Base-by-base conservation (phyloP, 306 rosid genomes). In the Malus fusca region DNA sequence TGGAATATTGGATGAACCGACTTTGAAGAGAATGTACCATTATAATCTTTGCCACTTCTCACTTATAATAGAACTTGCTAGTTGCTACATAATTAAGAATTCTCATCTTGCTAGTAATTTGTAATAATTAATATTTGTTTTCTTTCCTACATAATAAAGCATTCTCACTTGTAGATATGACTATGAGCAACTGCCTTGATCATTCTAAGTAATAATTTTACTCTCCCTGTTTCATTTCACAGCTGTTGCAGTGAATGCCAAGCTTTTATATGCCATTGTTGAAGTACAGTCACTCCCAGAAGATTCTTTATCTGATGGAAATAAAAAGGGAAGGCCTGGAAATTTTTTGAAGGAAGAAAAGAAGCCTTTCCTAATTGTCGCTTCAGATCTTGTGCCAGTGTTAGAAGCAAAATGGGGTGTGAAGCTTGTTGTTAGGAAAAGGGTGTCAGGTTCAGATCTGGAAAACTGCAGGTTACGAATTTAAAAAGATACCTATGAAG, bases 191-290 rank as follows among this genome's bases (percentile, higher is more conserved):
- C 55, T 28, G 30, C 43, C n/a, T 75, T 74, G 37, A 66, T 60
- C 25, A 51, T 79, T 79, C 37, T 55, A 62, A 64, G 48, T 63
- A 69, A 74, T 66, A 11, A 55, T 59, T 61, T 56, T 62, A 28
- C 22, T 78, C 73, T 25, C 23, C 40, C 66, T 11, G 72, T 69
- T 26, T 77, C 69, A 61, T 67, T 26, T 76, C 77, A 75, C 90
- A 95, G 99, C 99, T 62, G 97, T 95, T 88, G 99, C 97, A 5
- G 96, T 92, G 82, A 95, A 92, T 85, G 80, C 89, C 80, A 92
- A 89, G 88, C 96, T 95, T 87, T 88, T 88, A 80, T 95, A 95
- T 88, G 97, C 90, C 83, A 78, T 95, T 66, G 93, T 95, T 82
- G 96, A 95, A 89, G 74, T 90, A 74, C 87, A 86, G 69, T 56